phyloP scores from a whole-genome alignment of 441 rosid species.

The Gossypium trilobum region DNA sequence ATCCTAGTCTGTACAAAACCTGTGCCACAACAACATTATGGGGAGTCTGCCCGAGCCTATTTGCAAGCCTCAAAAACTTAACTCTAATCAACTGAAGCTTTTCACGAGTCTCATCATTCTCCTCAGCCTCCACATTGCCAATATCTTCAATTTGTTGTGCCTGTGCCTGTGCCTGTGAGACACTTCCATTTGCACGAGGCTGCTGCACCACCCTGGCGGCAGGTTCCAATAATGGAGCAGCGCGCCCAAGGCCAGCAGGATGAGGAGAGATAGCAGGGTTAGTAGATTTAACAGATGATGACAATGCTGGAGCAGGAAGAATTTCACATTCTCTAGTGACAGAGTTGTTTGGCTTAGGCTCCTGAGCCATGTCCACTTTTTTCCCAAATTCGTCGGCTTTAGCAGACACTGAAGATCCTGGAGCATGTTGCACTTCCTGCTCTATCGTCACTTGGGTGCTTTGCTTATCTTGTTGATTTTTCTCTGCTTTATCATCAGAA shows the following conservation, averaged over 20 bases:
- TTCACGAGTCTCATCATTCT: neutral
- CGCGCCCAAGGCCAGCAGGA: neutral
- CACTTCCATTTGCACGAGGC: neutral
- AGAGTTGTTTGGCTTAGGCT: constrained; percentile 19
- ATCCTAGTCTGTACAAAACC: constrained; percentile 59
- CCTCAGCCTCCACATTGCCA: neutral
- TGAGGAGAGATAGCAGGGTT: neutral
- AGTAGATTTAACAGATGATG: neutral
- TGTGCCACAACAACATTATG: constrained; percentile 99
- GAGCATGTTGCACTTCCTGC: constrained; percentile 18
- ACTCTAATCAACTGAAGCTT: constrained; percentile 34
- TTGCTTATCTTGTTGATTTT: constrained; percentile 20
- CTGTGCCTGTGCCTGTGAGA: neutral
- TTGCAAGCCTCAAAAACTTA: constrained; percentile 86
- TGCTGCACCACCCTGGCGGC: neutral
- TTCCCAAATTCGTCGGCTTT: constrained; percentile 9
- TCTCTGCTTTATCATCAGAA: constrained; percentile 19
- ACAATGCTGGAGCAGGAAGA: neutral
- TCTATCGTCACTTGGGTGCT: constrained; percentile 16
- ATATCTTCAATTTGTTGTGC: constrained; percentile 22
- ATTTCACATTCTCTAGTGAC: neutral
- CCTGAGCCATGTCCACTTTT: constrained; percentile 18
- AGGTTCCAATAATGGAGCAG: neutral
- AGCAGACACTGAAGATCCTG: constrained; percentile 17
- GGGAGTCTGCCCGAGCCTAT: constrained; percentile 93